Percentiles rank a stretch among this genome's conserved stretches.
Conservation (phyloP, 2,329 filamentous ascomycete genomes). For the Ramularia endophylla region DNA sequence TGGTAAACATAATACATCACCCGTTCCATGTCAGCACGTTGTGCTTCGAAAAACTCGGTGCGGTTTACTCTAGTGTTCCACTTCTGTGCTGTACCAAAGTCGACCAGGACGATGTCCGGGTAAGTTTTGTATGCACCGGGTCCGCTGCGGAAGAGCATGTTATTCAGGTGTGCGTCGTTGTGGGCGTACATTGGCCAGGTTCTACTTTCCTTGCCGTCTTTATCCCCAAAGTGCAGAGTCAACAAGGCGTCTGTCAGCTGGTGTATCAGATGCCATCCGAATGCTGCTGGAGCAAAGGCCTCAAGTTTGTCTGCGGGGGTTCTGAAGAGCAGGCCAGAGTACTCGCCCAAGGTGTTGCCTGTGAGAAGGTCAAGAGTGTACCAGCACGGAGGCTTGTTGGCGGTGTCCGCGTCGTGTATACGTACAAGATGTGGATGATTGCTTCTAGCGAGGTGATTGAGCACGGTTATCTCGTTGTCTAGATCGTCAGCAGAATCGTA, state of each 20-base stretch:
- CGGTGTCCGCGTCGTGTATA: too few relatives aligned
- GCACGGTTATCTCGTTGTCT: too few relatives aligned
- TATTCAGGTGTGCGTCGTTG: background rate
- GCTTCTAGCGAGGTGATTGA: too few relatives aligned
- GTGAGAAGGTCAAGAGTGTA: background rate
- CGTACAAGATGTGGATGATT: too few relatives aligned
- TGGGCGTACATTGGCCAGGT: background rate
- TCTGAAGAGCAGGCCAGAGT: too few relatives aligned
- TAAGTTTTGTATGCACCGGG: background rate
- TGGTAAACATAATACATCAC: too few relatives aligned
- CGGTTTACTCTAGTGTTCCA: too few relatives aligned
- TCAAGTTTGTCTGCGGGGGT: background rate
- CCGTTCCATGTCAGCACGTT: too few relatives aligned
- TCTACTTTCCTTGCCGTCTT: background rate
- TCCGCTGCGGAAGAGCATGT: background rate
- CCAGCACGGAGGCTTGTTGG: background rate
- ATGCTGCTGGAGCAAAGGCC: background rate
- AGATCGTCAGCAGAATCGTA: too few relatives aligned
- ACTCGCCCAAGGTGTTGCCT: background rate
- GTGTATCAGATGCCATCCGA: slow-evolving; percentile 1
- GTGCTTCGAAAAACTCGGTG: too few relatives aligned
- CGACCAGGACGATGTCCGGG: slow-evolving; percentile 1
- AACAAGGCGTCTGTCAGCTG: background rate
- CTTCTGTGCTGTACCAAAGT: slow-evolving; percentile 1
- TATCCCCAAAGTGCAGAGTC: background rate